Conservation (phyloP, 108 stramenopile species). For the Nitzschia sp. region DNA sequence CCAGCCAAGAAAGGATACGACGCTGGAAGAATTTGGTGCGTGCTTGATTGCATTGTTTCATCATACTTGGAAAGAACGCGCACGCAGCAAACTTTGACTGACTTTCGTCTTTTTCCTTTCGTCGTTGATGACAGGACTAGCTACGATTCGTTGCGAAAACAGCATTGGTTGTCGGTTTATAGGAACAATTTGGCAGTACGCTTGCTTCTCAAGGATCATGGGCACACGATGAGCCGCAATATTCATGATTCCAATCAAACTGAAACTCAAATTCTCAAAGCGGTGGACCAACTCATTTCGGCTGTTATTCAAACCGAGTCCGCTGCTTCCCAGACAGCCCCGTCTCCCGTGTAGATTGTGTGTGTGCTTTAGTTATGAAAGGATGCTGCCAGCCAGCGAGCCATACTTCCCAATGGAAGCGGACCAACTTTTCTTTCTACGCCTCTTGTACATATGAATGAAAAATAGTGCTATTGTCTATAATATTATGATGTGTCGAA, state of each 20-base stretch:
- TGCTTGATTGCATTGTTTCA: neutral
- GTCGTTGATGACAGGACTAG: slow-evolving; percentile 64
- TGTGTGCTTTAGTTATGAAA: no score
- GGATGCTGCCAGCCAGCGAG: no score
- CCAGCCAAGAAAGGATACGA: slow-evolving; percentile 15
- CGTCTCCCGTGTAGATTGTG: no score
- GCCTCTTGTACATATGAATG: no score
- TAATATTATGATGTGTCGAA: no score
- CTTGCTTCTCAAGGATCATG: slow-evolving; percentile 56
- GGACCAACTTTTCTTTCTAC: no score
- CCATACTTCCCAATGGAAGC: no score
- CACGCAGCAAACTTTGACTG: no score
- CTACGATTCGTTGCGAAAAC: slow-evolving; percentile 53
- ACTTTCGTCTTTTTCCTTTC: no score
- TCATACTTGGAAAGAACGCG: no score
- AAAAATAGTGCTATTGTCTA: no score
- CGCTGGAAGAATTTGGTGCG: slow-evolving; percentile 24
- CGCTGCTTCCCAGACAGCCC: no score
- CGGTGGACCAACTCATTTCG: slow-evolving; percentile 56
- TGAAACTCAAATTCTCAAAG: slow-evolving; percentile 39
- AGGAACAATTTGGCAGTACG: slow-evolving; percentile 39
- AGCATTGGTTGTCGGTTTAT: slow-evolving; percentile 54
- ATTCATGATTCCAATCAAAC: slow-evolving; percentile 25
- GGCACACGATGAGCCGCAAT: slow-evolving; percentile 33
- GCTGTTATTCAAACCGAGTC: slow-evolving; percentile 30